Conservation (phyloP, 805 yeast genomes). For the Cyberlindnera suaveolens region DNA sequence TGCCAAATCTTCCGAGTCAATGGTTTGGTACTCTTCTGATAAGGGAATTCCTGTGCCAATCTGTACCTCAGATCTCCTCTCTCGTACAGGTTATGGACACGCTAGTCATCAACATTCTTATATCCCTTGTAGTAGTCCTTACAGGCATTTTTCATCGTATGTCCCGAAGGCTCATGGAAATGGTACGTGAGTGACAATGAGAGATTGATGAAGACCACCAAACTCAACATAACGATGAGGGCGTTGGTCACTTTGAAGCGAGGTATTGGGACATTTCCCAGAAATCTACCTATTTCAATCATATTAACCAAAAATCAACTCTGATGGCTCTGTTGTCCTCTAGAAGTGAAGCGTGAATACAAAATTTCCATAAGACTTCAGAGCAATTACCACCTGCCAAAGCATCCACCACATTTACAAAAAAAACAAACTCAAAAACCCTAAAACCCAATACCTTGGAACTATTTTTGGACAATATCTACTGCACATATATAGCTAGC, state of each 20-base stretch:
- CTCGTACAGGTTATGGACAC: conserved; percentile 5
- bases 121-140: conserved; percentile 6
- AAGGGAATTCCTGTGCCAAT: conserved; percentile 12
- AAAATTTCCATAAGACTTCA: too few species aligned
- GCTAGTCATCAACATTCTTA: conserved; percentile 9
- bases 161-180: conserved; percentile 7
- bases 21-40: conserved; percentile 4
- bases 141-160: not conserved
- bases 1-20: conserved; percentile 41
- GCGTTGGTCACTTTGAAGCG: not conserved
- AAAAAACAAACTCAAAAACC: too few species aligned
- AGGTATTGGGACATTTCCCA: too few species aligned
- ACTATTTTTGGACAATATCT: too few species aligned
- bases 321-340: too few species aligned
- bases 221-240: not conserved
- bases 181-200: conserved; percentile 2
- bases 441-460: too few species aligned
- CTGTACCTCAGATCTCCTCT: conserved; percentile 6
- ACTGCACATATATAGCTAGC: too few species aligned
- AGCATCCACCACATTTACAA: too few species aligned
- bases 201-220: not conserved
- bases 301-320: too few species aligned
- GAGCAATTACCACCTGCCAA: too few species aligned
- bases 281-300: too few species aligned
- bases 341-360: too few species aligned